Percentiles rank a stretch among this genome's conserved stretches.
Conservation (phyloP, 164 flowering plant genomes). For the Cinnamomum chago region DNA sequence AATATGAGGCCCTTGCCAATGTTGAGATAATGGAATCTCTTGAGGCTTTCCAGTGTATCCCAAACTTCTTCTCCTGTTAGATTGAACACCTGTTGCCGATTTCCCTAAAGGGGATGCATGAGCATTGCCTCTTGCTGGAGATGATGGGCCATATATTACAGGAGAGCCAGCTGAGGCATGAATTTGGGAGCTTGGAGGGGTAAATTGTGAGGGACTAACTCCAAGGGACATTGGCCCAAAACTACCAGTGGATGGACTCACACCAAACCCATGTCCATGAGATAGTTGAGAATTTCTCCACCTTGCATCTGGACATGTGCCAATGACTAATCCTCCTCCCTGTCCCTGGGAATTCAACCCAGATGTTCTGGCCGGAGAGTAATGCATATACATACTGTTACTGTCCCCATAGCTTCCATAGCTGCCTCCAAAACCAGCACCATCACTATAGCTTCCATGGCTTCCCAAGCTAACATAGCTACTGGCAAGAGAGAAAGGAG, state of each 20-base stretch:
- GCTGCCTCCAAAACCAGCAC: conserved; percentile 73
- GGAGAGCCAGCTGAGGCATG: conserved; percentile 76
- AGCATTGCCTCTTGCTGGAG: conserved; percentile 74
- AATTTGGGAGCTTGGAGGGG: conserved; percentile 74
- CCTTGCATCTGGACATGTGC: conserved; percentile 79
- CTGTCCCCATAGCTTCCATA: conserved; percentile 91
- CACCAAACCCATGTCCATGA: conserved; percentile 76
- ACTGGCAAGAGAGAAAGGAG: conserved; percentile 58
- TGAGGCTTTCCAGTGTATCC: conserved; percentile 57
- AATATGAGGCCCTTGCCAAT: conserved; percentile 48
- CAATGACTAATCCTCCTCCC: conserved; percentile 59
- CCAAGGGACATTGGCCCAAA: conserved; percentile 77
- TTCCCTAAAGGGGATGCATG: conserved; percentile 94
- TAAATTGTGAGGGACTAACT: conserved; percentile 90
- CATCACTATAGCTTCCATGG: conserved; percentile 84
- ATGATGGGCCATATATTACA: conserved; percentile 76
- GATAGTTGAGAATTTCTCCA: conserved; percentile 53
- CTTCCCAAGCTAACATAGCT: conserved; percentile 97
- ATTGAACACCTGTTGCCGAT: conserved; percentile 52
- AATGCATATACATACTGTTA: conserved; percentile 55
- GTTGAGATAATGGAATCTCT: conserved; percentile 49
- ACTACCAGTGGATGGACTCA: conserved; percentile 68
- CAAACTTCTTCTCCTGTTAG: conserved; percentile 70
- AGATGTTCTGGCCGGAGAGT: conserved; percentile 83
- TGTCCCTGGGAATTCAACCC: conserved; percentile 59